These are phyloP conservation scores for Microdochium bolleyi DNA, from an alignment of 2,329 filamentous ascomycete species.

Conservation along the genomic window DNA sequence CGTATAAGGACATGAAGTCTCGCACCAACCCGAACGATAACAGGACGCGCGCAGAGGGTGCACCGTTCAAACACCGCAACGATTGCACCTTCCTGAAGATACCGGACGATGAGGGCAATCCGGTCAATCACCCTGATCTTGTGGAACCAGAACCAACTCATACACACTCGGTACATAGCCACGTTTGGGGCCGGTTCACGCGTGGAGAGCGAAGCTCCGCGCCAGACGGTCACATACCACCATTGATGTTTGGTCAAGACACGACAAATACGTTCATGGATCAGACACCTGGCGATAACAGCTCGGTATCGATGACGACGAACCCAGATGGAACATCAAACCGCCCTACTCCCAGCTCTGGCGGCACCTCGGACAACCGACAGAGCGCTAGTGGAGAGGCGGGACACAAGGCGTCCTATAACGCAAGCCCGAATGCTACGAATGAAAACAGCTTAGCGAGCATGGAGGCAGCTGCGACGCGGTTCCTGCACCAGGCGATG, in stretches of 20 bases:
- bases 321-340: conserved; percentile 40
- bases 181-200: neutral
- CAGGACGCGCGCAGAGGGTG: conserved; percentile 11
- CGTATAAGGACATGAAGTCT: neutral
- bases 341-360: conserved; percentile 53
- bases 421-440: conserved; percentile 40
- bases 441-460: conserved; percentile 26
- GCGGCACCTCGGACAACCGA: conserved; percentile 35
- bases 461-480: conserved; percentile 24
- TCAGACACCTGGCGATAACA: conserved; percentile 32
- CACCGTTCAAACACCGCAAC: conserved; percentile 35
- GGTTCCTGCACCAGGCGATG: conserved; percentile 29
- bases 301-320: conserved; percentile 39
- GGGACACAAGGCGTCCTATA: conserved; percentile 38
- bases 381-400: conserved; percentile 16
- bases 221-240: conserved; percentile 9
- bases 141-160: conserved; percentile 20
- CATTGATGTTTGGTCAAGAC: neutral
- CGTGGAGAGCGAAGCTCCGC: neutral
- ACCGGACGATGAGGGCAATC: conserved; percentile 30
- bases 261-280: conserved; percentile 25
- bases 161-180: neutral
- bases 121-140: conserved; percentile 28
- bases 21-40: conserved; percentile 19
- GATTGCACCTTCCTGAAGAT: conserved; percentile 34